phyloP scores from a whole-genome alignment of 176 grass and related monocot species.

The Phragmites australis region DNA sequence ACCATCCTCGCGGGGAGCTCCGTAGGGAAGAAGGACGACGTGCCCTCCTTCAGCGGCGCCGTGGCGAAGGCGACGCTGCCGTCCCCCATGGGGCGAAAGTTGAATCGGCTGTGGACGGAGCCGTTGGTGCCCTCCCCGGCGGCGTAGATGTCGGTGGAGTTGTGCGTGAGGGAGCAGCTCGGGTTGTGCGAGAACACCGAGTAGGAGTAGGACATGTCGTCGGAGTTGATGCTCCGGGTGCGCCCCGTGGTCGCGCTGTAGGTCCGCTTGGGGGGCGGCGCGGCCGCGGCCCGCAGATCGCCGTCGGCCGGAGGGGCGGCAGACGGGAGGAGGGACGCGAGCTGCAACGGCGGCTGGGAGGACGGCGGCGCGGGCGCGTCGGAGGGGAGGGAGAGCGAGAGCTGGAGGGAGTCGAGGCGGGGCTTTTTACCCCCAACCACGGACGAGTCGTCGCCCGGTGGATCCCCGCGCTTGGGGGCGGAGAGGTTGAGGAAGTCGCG shows the following conservation, averaged over 20 bases:
- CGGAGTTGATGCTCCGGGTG: conserved; percentile 77
- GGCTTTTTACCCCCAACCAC: conserved; percentile 73
- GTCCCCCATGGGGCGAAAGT: conserved; percentile 84
- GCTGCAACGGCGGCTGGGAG: conserved; percentile 13
- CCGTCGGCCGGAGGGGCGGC: conserved; percentile 19
- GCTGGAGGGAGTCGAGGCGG: conserved; percentile 66
- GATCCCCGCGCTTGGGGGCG: conserved; percentile 65
- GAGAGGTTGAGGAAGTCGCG: conserved; percentile 70
- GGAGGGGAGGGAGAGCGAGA: conserved; percentile 79
- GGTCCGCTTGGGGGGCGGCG: conserved; percentile 42
- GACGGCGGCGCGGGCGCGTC: conserved; percentile 27
- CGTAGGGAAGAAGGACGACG: conserved; percentile 76
- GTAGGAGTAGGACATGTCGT: conserved; percentile 95
- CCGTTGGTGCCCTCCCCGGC: conserved; percentile 97
- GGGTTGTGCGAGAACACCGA: conserved; percentile 98
- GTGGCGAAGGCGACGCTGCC: conserved; percentile 83
- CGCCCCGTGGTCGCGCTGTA: conserved; percentile 78
- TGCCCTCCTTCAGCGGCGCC: conserved; percentile 47
- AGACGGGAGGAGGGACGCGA: conserved; percentile 19
- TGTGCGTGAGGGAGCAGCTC: conserved; percentile 92
- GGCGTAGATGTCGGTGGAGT: conserved; percentile 92
- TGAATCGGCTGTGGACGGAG: conserved; percentile 95
- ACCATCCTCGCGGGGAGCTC: conserved; percentile 74
- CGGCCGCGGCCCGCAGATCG: conserved; percentile 38
- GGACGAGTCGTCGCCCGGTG: conserved; percentile 54